Conservation (phyloP, 345 rosid species). For the Trapa incisa region DNA sequence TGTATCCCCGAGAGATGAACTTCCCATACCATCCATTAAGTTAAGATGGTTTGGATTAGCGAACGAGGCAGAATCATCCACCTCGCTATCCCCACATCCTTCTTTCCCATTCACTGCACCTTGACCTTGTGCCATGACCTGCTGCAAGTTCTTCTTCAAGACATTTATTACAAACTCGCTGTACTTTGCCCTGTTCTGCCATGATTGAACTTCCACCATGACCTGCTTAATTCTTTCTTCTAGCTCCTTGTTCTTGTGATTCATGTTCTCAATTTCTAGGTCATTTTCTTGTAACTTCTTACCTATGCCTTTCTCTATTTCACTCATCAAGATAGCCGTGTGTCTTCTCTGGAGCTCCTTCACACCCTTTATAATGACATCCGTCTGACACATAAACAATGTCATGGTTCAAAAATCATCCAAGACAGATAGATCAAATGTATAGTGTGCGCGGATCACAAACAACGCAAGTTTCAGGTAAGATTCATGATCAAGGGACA, state of each 20-base stretch:
- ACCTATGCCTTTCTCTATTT: slow-evolving; percentile 44
- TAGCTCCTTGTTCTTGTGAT: slow-evolving; percentile 50
- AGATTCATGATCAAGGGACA: background rate
- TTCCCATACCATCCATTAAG: slow-evolving; percentile 17
- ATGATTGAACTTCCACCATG: slow-evolving; percentile 41
- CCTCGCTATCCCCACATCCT: slow-evolving; percentile 69
- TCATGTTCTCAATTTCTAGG: slow-evolving; percentile 41
- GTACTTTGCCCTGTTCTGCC: slow-evolving; percentile 63
- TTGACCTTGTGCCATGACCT: slow-evolving; percentile 36
- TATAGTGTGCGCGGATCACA: background rate
- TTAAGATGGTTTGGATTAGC: slow-evolving; percentile 18
- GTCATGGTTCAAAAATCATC: background rate
- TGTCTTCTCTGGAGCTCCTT: slow-evolving; percentile 49
- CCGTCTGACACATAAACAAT: slow-evolving; percentile 32
- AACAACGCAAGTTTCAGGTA: background rate
- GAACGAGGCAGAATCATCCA: slow-evolving; percentile 50
- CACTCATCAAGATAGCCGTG: slow-evolving; percentile 29
- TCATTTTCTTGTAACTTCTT: slow-evolving; percentile 53
- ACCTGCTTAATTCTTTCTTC: slow-evolving; percentile 47
- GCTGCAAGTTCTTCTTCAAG: slow-evolving; percentile 52
- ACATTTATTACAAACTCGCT: slow-evolving; percentile 51
- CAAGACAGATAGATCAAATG: background rate
- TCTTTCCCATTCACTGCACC: slow-evolving; percentile 27
- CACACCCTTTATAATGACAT: slow-evolving; percentile 40
- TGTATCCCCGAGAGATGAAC: slow-evolving; percentile 9